These are phyloP conservation scores for Lumnitzera littorea DNA, from an alignment of 345 rosid species.

Conservation along the genomic window DNA sequence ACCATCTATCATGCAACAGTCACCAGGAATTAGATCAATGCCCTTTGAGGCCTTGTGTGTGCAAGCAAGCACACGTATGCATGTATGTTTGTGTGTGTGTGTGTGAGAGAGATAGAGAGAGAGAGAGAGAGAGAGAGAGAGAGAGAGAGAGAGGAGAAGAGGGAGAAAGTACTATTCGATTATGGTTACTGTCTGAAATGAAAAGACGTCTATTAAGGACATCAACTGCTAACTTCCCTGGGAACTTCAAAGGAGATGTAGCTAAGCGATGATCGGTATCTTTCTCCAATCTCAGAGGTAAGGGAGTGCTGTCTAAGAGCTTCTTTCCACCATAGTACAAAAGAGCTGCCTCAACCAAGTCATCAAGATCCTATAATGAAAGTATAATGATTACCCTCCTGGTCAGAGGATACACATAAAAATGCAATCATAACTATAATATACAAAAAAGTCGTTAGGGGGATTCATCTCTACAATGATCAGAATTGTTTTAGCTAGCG, in stretches of 20 bases:
- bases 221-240: slow-evolving; percentile 88
- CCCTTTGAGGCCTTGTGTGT: neutral
- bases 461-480: too few relatives aligned
- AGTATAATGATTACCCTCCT: neutral
- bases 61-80: neutral
- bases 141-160: slow-evolving; percentile 13
- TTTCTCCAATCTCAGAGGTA: slow-evolving; percentile 75
- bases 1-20: too few relatives aligned
- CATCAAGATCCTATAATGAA: slow-evolving; percentile 63
- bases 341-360: slow-evolving; percentile 84
- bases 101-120: slow-evolving; percentile 4
- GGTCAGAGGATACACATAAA: neutral
- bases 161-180: slow-evolving; percentile 64
- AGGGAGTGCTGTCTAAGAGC: slow-evolving; percentile 48
- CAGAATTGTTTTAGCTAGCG: too few relatives aligned
- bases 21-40: too few relatives aligned
- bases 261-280: slow-evolving; percentile 71
- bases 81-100: neutral
- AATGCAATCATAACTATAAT: too few relatives aligned
- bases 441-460: too few relatives aligned
- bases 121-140: slow-evolving; percentile 4
- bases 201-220: slow-evolving; percentile 76
- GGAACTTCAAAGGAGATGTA: slow-evolving; percentile 85
- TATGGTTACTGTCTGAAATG: slow-evolving; percentile 95
- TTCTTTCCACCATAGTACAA: slow-evolving; percentile 68